Evolutionary conservation across 1,139 yeast species (phyloP).

Genomic region (Suhomyces bribrorum): DNA sequence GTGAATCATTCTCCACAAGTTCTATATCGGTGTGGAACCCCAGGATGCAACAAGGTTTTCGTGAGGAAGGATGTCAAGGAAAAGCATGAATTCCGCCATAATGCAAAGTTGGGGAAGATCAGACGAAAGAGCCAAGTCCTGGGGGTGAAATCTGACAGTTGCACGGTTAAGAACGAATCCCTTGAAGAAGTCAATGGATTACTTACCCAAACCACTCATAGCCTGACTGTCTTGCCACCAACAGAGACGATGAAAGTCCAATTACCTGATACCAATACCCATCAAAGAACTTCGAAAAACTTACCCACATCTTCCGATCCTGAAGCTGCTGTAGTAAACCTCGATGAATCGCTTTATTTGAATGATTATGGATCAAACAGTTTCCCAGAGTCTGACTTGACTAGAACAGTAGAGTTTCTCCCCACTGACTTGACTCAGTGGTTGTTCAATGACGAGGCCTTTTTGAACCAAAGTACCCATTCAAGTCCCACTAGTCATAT

Average conservation of each 20-base stretch:
- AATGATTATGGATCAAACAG: neutral
- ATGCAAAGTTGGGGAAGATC: slow-evolving; percentile 4
- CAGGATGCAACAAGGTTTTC: slow-evolving; percentile 36
- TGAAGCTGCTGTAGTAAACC: neutral
- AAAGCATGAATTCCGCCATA: slow-evolving; percentile 36
- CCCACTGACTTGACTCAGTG: slow-evolving; percentile 28
- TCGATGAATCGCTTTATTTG: neutral
- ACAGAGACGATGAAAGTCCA: no score
- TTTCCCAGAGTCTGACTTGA: neutral
- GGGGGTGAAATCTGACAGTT: neutral
- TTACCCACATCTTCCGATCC: no score
- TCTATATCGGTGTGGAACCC: slow-evolving; percentile 29
- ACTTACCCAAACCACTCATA: neutral
- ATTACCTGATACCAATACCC: no score
- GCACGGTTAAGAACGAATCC: neutral
- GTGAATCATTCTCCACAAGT: slow-evolving; percentile 38
- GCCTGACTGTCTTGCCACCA: neutral
- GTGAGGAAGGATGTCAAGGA: slow-evolving; percentile 40
- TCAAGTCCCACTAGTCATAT: slow-evolving; percentile 14
- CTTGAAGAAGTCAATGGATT: neutral
- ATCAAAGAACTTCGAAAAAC: no score
- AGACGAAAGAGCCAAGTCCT: neutral
- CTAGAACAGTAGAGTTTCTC: slow-evolving; percentile 1
- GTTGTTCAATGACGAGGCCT: slow-evolving; percentile 28
- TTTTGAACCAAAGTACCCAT: slow-evolving; percentile 5